Conservation (phyloP, 108 stramenopile genomes). For the Cyclotella sp. region DNA sequence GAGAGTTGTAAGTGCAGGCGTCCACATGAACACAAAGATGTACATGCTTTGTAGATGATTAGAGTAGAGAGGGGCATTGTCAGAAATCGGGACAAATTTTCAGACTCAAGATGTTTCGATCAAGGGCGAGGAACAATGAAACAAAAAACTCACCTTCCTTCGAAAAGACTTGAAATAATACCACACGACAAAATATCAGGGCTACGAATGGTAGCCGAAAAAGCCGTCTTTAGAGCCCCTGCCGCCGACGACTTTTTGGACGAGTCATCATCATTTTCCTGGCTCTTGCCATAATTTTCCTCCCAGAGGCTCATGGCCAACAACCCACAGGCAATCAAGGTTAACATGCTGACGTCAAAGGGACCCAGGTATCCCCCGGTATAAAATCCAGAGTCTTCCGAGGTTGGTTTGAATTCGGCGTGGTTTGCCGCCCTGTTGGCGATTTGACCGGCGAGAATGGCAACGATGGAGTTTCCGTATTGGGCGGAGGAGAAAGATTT, state of each 20-base stretch:
- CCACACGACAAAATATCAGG: conserved; percentile 84
- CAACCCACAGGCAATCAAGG: conserved; percentile 77
- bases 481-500: conserved; percentile 91
- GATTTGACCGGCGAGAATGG: conserved; percentile 94
- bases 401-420: conserved; percentile 43
- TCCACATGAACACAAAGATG: conserved; percentile 98
- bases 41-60: conserved; percentile 59
- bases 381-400: conserved; percentile 56
- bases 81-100: too few relatives aligned
- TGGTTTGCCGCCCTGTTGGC: conserved; percentile 76
- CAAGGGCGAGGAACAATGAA: too few relatives aligned
- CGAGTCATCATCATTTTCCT: conserved; percentile 37
- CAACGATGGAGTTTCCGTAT: conserved; percentile 91
- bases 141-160: conserved; percentile 54
- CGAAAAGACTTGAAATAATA: conserved; percentile 90
- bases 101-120: too few relatives aligned
- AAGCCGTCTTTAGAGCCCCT: conserved; percentile 62
- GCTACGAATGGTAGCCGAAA: conserved; percentile 61
- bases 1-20: conserved; percentile 78
- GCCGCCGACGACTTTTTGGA: conserved; percentile 31
- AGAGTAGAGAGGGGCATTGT: too few relatives aligned
- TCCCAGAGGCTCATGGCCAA: conserved; percentile 85
- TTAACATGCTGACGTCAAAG: conserved; percentile 89
- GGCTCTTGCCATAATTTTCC: conserved; percentile 92
- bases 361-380: conserved; percentile 91